Base-by-base conservation (phyloP, 306 rosid genomes). In the Delonix regia region DNA sequence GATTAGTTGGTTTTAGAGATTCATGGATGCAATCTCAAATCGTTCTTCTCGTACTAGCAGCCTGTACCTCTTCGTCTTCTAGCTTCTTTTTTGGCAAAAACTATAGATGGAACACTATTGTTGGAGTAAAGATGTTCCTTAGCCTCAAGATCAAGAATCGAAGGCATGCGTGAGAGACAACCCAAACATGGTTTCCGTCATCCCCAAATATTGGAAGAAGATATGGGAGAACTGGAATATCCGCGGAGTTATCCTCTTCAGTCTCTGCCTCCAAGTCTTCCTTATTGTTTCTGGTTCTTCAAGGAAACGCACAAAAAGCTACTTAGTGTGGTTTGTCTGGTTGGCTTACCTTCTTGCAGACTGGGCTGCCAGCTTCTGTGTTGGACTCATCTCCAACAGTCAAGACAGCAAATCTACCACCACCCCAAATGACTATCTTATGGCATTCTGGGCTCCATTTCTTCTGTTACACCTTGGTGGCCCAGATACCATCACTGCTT, bases 391-490 rank as follows among this genome's bases (percentile, higher is more conserved):
- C 52, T 47, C 52, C 19, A 47, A 47, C 0, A 45, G 2, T 0
- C 18, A 45, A 12, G 2, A 8, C 18, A 11, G 5, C 51, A 45
- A 45, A 12, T 14, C 52, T 6, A 44, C 3, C 14, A 10, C 4
- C 49, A 0, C 49, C 13, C 1, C 1, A 4, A 38, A 11, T 4
- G 49, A 44, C 49, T 44, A 11, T 16, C 3, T 44, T 3, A 44
- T 44, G 49, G 49, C 49, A 2, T 44, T 44, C 12, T 44, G 49
- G 49, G 49, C 3, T 44, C 49, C 49, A 1, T 44, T 44, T 44
- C 49, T 81, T 25, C 8, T 70, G 45, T 9, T 70, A 38, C 62
- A 49, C 41, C 39, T 70, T 14, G 75, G 75, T 7, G 75, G 75
- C 27, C 75, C 47, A 5, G 61, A 70, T 2, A 70, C 75, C 39